Conservation (phyloP, 352 stramenopile species). For the Phytophthora kernoviae region DNA sequence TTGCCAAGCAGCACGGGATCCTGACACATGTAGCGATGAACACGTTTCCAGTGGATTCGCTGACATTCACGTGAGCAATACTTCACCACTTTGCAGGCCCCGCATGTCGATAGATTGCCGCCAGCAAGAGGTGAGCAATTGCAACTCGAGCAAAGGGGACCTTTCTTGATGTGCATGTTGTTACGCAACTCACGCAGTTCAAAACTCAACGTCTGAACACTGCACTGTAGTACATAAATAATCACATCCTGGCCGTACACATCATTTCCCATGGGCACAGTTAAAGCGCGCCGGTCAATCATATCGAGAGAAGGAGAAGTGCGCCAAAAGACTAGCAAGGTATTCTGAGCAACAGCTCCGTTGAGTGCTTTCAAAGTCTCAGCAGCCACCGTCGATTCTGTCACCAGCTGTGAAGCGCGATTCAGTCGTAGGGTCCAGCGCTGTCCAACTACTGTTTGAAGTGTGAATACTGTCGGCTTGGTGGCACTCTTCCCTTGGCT, state of each 20-base stretch:
- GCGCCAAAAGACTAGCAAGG: slow-evolving; percentile 38
- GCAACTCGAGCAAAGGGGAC: slow-evolving; percentile 23
- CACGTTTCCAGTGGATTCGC: slow-evolving; percentile 36
- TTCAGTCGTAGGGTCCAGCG: slow-evolving; percentile 32
- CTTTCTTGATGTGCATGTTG: slow-evolving; percentile 30
- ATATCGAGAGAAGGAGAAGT: slow-evolving; percentile 23
- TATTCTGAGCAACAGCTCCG: slow-evolving; percentile 21
- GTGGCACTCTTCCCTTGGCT: slow-evolving; percentile 25
- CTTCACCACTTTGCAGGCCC: slow-evolving; percentile 33
- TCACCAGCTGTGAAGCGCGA: background rate
- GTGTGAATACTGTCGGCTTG: slow-evolving; percentile 29
- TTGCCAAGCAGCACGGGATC: slow-evolving; percentile 20
- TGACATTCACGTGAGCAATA: slow-evolving; percentile 43
- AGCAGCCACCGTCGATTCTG: slow-evolving; percentile 4
- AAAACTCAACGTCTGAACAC: slow-evolving; percentile 22
- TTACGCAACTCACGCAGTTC: slow-evolving; percentile 33
- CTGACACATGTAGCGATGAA: slow-evolving; percentile 36
- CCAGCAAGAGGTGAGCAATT: slow-evolving; percentile 14
- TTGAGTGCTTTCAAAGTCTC: slow-evolving; percentile 10
- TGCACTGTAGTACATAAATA: slow-evolving; percentile 31
- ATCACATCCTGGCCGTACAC: slow-evolving; percentile 33
- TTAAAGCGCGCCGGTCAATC: slow-evolving; percentile 28
- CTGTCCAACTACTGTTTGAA: slow-evolving; percentile 22
- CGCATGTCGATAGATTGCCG: slow-evolving; percentile 23
- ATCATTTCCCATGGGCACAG: slow-evolving; percentile 22